Conservation (phyloP, 2,329 filamentous ascomycete genomes). For the Hypocreales sp. region DNA sequence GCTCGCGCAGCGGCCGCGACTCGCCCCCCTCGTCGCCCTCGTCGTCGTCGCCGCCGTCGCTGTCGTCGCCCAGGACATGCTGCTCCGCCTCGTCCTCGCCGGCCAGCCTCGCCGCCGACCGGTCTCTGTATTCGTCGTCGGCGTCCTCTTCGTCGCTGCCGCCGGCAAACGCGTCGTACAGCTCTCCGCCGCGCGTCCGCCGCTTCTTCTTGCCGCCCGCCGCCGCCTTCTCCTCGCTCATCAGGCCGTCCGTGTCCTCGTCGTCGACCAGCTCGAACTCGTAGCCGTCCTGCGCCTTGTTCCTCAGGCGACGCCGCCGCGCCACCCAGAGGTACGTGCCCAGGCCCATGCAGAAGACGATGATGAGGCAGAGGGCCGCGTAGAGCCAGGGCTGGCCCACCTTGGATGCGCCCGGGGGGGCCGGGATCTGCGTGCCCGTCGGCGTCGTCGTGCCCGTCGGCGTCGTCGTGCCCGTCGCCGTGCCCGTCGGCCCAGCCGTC, state of each 20-base stretch:
- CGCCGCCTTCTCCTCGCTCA: slow-evolving; percentile 27
- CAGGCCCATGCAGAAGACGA: slow-evolving; percentile 66
- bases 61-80: slow-evolving; percentile 35
- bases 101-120: slow-evolving; percentile 13
- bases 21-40: too few species aligned
- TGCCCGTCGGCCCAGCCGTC: slow-evolving; percentile 38
- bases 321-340: slow-evolving; percentile 72
- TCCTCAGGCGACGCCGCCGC: slow-evolving; percentile 59
- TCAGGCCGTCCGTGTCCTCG: slow-evolving; percentile 49
- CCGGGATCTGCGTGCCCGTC: slow-evolving; percentile 67
- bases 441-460: slow-evolving; percentile 25
- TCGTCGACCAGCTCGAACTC: slow-evolving; percentile 89
- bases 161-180: slow-evolving; percentile 95
- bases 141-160: slow-evolving; percentile 54
- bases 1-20: too few species aligned
- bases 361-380: slow-evolving; percentile 69
- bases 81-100: slow-evolving; percentile 17
- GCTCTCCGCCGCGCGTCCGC: slow-evolving; percentile 60
- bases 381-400: slow-evolving; percentile 89
- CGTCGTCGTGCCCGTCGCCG: slow-evolving; percentile 48
- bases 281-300: slow-evolving; percentile 66
- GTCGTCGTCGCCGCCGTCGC: slow-evolving; percentile 20
- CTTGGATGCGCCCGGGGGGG: slow-evolving; percentile 76
- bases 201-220: slow-evolving; percentile 25
- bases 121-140: slow-evolving; percentile 26